These are phyloP conservation scores for Phoma sp. DNA, from an alignment of 2,329 filamentous ascomycete genomes.

Conservation along the genomic window DNA sequence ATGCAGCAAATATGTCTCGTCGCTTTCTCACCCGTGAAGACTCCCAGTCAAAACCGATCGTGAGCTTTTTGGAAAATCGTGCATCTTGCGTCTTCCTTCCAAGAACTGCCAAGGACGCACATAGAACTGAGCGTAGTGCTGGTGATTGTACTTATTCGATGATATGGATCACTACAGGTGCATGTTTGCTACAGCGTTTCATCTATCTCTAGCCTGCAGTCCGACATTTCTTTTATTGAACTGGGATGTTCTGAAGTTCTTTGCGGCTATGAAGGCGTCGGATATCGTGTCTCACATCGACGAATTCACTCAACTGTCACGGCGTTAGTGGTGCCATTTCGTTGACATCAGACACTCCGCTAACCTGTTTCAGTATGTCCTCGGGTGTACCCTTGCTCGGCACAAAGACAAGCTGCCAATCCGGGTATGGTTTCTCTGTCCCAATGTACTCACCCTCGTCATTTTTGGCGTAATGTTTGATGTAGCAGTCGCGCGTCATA, in stretches of 20 bases:
- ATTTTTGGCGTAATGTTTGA: constrained; percentile 17
- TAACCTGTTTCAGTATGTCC: constrained; percentile 10
- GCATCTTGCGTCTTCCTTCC: too few relatives aligned
- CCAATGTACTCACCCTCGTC: constrained; percentile 15
- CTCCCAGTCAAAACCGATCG: too few relatives aligned
- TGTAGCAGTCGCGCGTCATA: constrained; percentile 16
- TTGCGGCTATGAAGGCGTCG: constrained; percentile 8
- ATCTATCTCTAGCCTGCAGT: too few relatives aligned
- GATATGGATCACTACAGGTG: background rate
- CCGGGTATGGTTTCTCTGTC: constrained; percentile 12
- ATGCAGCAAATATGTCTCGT: background rate
- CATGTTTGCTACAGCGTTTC: background rate
- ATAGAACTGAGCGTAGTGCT: too few relatives aligned
- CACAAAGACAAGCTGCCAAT: constrained; percentile 12
- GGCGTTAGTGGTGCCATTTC: background rate
- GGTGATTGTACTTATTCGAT: too few relatives aligned
- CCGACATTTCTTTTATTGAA: background rate
- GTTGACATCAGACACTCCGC: background rate
- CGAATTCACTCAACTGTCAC: constrained; percentile 7
- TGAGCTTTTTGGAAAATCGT: too few relatives aligned
- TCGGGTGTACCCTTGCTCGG: constrained; percentile 13
- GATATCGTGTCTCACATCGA: constrained; percentile 13
- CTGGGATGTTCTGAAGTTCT: constrained; percentile 5
- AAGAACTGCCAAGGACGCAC: too few relatives aligned
- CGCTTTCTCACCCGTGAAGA: too few relatives aligned